These are phyloP conservation scores for Blastobotrys aristatus DNA, from an alignment of 1,139 yeast species.

Conservation along the genomic window DNA sequence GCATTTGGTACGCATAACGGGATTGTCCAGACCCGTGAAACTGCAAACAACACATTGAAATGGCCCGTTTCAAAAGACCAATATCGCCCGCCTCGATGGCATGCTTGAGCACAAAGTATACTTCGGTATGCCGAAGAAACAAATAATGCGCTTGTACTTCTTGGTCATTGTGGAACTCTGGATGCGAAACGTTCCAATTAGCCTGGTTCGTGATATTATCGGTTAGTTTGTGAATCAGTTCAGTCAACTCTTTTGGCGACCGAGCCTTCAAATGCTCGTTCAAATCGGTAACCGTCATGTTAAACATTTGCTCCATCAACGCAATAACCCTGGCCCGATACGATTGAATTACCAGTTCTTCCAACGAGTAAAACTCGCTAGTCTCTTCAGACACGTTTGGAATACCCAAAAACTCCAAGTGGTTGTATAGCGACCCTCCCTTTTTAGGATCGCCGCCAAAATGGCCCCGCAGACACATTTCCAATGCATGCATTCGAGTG, in stretches of 20 bases:
- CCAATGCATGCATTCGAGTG: conserved; percentile 12
- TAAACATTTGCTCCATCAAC: conserved; percentile 4
- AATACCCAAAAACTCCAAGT: conserved; percentile 7
- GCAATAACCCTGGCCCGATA: conserved; percentile 10
- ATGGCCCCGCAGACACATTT: conserved; percentile 11
- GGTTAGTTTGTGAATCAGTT: background rate
- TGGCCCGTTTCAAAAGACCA: conserved; percentile 9
- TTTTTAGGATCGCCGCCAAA: conserved; percentile 11
- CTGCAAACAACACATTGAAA: conserved; percentile 10
- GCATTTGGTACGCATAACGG: conserved; percentile 11
- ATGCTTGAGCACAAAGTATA: conserved; percentile 11
- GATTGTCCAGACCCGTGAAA: conserved; percentile 12
- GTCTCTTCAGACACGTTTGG: conserved; percentile 7
- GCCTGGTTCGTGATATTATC: conserved; percentile 9
- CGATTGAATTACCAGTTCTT: conserved; percentile 7
- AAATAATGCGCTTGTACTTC: conserved; percentile 13
- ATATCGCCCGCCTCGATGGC: conserved; percentile 11
- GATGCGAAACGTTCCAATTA: conserved; percentile 11
- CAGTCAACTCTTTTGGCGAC: conserved; percentile 1
- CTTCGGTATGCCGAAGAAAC: conserved; percentile 12
- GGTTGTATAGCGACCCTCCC: conserved; percentile 13
- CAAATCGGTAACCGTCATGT: background rate
- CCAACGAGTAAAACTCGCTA: conserved; percentile 11
- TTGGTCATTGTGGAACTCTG: conserved; percentile 11
- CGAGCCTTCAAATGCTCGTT: background rate